Base-by-base conservation (phyloP, 495 filamentous ascomycete species). In the Podospora anserina region DNA sequence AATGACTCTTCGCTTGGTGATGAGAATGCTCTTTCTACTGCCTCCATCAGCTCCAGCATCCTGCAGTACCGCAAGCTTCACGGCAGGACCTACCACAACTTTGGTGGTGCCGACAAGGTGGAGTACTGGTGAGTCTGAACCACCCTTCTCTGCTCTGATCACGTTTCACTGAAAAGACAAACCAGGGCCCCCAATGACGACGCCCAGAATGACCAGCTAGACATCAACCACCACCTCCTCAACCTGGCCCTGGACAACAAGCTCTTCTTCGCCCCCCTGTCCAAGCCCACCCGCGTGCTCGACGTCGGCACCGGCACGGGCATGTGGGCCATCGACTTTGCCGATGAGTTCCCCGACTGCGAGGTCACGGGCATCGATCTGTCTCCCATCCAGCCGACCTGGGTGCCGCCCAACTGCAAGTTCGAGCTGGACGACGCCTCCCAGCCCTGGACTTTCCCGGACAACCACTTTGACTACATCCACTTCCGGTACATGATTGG, bases 291-390 rank as follows among this genome's bases (percentile, higher is more conserved):
- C 71, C 84, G 82, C 54, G 83, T 86, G 4, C 77, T 92, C 4
- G 90, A 91, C 68, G 75, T 91, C 44, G 90, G 90, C 23, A 91
- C 89, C 2, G 89, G 89, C 18, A 64, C 58, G 74, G 78, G 80
- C 59, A 78, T 81, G 2, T 83, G 81, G 81, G 79, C 79, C 7
- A 81, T 81, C 65, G 78, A 75, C 71, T 74, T 78, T 56, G 76
- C 73, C 59, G 87, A 91, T 70, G 69, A 78, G n/a, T 83, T 80
- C 75, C 87, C 86, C 1, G 32, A 75, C 23, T 79, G 82, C 20
- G 77, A 83, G 20, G 82, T 91, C 18, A 75, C 87, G 34, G 90
- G 88, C 18, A 87, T 87, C 13, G 90, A 92, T 71, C 79, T 91
- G 53, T 86, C 83, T 4, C 82, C 86, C 0, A 87, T 86, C 61